These are phyloP conservation scores for Fusarium buxicola DNA, from an alignment of 2,329 filamentous ascomycete genomes.

Conservation along the genomic window DNA sequence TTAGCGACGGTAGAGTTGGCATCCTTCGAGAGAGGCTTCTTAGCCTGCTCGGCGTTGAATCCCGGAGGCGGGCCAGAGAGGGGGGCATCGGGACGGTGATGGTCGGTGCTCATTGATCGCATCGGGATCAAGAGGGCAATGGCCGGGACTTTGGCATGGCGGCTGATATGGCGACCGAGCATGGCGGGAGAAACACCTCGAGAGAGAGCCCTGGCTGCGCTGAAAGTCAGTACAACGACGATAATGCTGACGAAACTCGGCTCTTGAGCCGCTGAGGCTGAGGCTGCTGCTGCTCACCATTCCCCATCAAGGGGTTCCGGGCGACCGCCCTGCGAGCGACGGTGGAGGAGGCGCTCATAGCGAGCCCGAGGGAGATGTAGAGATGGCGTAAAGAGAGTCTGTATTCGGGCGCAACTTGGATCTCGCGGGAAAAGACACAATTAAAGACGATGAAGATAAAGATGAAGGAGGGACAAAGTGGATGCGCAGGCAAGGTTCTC, in stretches of 20 bases:
- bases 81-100: slow-evolving; percentile 62
- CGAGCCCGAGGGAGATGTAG: slow-evolving; percentile 35
- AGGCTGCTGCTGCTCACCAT: slow-evolving; percentile 56
- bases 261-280: slow-evolving; percentile 4
- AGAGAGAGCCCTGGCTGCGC: slow-evolving; percentile 59
- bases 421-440: slow-evolving; percentile 14
- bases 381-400: slow-evolving; percentile 18
- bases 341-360: slow-evolving; percentile 68
- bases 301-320: slow-evolving; percentile 64
- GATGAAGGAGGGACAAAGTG: slow-evolving; percentile 43
- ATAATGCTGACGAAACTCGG: slow-evolving; percentile 8
- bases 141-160: slow-evolving; percentile 60
- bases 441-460: slow-evolving; percentile 28
- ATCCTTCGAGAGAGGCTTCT: slow-evolving; percentile 80
- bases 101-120: slow-evolving; percentile 69
- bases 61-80: slow-evolving; percentile 82
- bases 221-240: slow-evolving; percentile 41
- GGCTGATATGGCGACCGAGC: slow-evolving; percentile 60
- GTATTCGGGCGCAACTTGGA: slow-evolving; percentile 15
- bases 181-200: slow-evolving; percentile 60
- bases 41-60: slow-evolving; percentile 90
- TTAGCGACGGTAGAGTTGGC: slow-evolving; percentile 51
- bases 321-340: slow-evolving; percentile 66
- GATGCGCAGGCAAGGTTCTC: slow-evolving; percentile 43
- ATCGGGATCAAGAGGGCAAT: slow-evolving; percentile 68